A percentile compares a stretch with the other conserved stretches of the same genome.
Conservation (phyloP, 176 grass and related monocot genomes). For the Aegilops umbellulata region DNA sequence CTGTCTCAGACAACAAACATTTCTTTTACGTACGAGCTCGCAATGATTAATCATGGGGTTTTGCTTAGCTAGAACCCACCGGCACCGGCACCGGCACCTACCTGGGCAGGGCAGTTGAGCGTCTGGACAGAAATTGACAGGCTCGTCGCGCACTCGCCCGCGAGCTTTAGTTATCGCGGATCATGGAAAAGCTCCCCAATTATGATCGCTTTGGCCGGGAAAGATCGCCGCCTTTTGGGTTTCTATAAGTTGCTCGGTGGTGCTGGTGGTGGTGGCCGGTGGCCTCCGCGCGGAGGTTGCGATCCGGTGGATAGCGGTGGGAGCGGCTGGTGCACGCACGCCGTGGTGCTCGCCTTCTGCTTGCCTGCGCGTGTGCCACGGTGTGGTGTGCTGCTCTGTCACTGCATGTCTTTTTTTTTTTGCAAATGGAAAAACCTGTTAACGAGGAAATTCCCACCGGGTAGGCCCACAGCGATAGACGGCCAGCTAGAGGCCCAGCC, state of each 20-base stretch:
- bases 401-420: no score
- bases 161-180: not conserved
- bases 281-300: no score
- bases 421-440: no score
- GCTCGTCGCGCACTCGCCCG: not conserved
- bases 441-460: no score
- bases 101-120: conserved; percentile 1
- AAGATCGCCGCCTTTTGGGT: conserved; percentile 32
- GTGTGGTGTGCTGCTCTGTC: no score
- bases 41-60: not conserved
- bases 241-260: not conserved
- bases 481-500: no score
- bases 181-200: conserved; percentile 1
- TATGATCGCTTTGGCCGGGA: conserved; percentile 13
- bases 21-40: not conserved
- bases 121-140: conserved; percentile 1
- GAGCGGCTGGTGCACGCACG: no score
- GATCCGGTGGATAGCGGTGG: no score
- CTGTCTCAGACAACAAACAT: not conserved
- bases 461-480: no score
- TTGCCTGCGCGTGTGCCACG: no score
- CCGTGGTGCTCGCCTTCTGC: no score
- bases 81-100: not conserved
- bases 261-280: not conserved
- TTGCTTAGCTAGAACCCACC: conserved; percentile 24